These are phyloP conservation scores for Saccharomycopsis fibuligera DNA, from an alignment of 805 yeast species.

Conservation along the genomic window DNA sequence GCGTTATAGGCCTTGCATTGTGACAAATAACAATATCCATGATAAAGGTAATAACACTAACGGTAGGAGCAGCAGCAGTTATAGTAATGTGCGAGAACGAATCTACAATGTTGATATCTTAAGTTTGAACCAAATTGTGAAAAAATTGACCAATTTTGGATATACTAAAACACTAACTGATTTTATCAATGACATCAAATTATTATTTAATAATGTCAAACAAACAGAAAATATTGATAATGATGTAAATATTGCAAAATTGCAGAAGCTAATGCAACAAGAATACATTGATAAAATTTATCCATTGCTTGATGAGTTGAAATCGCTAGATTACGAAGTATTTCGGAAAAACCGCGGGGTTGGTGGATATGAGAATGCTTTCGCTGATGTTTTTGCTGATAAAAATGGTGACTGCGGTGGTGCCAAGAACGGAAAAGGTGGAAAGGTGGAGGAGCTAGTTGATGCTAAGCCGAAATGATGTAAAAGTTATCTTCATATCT, in stretches of 20 bases:
- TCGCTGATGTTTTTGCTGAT: not conserved
- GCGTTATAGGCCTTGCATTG: not conserved
- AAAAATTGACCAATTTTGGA: not conserved
- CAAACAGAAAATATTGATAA: not conserved
- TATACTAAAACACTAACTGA: not conserved
- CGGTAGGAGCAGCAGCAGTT: too few relatives aligned
- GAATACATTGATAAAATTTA: not conserved
- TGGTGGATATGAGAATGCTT: not conserved
- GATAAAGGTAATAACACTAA: too few relatives aligned
- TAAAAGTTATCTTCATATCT: too few relatives aligned
- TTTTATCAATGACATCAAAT: slow-evolving; percentile 1
- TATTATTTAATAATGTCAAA: not conserved
- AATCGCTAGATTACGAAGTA: not conserved
- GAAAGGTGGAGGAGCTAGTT: too few relatives aligned
- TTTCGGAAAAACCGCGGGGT: not conserved
- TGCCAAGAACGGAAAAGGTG: too few relatives aligned
- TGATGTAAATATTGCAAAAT: not conserved
- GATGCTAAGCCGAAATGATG: too few relatives aligned
- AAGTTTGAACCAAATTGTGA: not conserved
- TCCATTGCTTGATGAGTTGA: not conserved
- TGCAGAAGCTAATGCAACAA: not conserved
- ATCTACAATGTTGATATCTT: not conserved
- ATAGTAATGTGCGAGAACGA: too few relatives aligned
- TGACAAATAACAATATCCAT: not conserved
- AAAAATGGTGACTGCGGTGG: not conserved